Conservation (phyloP, 805 yeast genomes). For the Candida sphagnicola region DNA sequence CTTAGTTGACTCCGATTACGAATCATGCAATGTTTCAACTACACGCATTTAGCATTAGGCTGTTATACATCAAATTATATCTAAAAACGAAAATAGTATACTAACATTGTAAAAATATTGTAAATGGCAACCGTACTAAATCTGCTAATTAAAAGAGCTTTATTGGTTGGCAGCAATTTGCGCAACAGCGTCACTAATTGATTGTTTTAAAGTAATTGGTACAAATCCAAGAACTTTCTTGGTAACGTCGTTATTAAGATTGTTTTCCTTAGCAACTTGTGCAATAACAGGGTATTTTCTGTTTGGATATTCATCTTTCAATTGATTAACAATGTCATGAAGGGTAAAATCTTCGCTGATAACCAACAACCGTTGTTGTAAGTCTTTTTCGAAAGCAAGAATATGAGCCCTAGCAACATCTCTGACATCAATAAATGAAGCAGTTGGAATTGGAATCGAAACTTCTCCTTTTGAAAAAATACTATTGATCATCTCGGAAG, state of each 20-base stretch:
- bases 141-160: too few species aligned
- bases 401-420: slow-evolving; percentile 45
- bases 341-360: slow-evolving; percentile 26
- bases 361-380: slow-evolving; percentile 27
- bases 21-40: too few species aligned
- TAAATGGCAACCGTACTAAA: too few species aligned
- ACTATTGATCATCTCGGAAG: slow-evolving; percentile 37
- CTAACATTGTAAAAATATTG: too few species aligned
- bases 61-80: too few species aligned
- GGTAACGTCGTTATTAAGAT: slow-evolving; percentile 34
- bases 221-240: slow-evolving; percentile 21
- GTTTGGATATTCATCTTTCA: slow-evolving; percentile 20
- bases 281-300: slow-evolving; percentile 39
- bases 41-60: too few species aligned
- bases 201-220: slow-evolving; percentile 17
- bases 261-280: slow-evolving; percentile 27
- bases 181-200: slow-evolving; percentile 21
- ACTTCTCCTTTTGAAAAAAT: slow-evolving; percentile 26
- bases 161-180: too few species aligned
- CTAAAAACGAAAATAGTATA: too few species aligned
- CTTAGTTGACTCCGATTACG: too few species aligned
- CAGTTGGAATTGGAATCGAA: slow-evolving; percentile 34
- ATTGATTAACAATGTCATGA: slow-evolving; percentile 26
- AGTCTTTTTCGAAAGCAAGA: slow-evolving; percentile 27
- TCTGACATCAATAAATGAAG: too few species aligned